Evolutionary conservation across 768 basidiomycete species (phyloP), one percentile per base, ranked within the genome.

Genomic region (Leucocoprinus birnbaumii): DNA sequence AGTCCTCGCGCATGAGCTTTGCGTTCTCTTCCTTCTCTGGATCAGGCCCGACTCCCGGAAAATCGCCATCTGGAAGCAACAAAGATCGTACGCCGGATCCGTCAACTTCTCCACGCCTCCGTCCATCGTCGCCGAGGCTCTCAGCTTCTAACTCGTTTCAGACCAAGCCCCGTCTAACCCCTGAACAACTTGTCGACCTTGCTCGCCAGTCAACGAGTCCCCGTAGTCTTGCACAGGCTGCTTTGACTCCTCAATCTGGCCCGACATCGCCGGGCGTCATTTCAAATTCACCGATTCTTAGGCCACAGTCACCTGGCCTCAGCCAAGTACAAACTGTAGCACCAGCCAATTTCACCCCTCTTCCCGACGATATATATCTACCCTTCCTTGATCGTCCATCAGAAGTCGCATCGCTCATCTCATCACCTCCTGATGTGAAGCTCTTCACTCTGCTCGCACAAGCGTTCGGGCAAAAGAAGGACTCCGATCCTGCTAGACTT

Each of bases 371-470:
- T 57, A 81, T 91, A 26, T 86, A 84, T 61, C 82, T 97, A 13
- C 94, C 94, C 1, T 97, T 94, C 70, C 78, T 95, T 58, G 87
- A 95, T 59, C 84, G 94, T 18, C 80, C 91, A 0, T 69, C 73
- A 0, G 94, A 97, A 63, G 91, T 95, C 1, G 59, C 78, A 3
- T 71, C 80, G 8, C 77, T 97, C 25, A 80, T 94, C 55, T 74
- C 78, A 19, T 76, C 71, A 11, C 82, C 77, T 2, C 89, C 85
- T 3, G 88, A 86, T 53, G 79, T 79, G 57, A 86, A 85, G 57
- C 73, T 94, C 2, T 85, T 92, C 57, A 76, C 85, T 5, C 79
- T 92, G 18, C 79, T 93, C 25, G 77, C 82, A 0, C 87, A 92
- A 68, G 89, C 84, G 0, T 86, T 91, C 54, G 79, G 78, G 0